A percentile compares a stretch with the other conserved stretches of the same genome.
Evolutionary conservation across 257 asterid species (phyloP).

Genomic region (Scutellaria minor): DNA sequence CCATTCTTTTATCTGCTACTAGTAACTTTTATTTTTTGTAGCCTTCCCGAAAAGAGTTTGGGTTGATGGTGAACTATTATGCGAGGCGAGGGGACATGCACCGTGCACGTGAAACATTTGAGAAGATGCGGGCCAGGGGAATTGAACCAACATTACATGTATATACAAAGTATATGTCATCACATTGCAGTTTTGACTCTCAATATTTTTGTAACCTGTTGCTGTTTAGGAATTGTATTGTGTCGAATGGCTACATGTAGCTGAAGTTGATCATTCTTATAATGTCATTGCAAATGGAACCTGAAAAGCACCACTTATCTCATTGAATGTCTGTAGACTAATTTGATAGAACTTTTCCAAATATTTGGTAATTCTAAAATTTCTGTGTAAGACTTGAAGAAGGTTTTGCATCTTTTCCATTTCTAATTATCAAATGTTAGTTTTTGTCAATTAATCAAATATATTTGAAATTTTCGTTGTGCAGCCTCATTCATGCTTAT

Average conservation of each 20-base stretch:
- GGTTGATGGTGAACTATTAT: slow-evolving; percentile 90
- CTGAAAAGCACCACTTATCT: slow-evolving; percentile 18
- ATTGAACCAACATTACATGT: slow-evolving; percentile 92
- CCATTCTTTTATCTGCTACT: slow-evolving; percentile 18
- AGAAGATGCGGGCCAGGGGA: slow-evolving; percentile 94
- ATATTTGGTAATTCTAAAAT: slow-evolving; percentile 2
- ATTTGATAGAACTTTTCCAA: slow-evolving; percentile 9
- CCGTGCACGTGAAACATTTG: slow-evolving; percentile 95
- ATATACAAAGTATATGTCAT: slow-evolving; percentile 73
- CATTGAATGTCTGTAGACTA: slow-evolving; percentile 16
- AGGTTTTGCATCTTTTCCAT: neutral
- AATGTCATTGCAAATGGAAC: slow-evolving; percentile 7
- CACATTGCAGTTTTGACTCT: slow-evolving; percentile 33
- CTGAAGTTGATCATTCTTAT: slow-evolving; percentile 31
- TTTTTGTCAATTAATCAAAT: slow-evolving; percentile 21
- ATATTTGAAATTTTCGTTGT: slow-evolving; percentile 33
- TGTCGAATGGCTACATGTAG: slow-evolving; percentile 12
- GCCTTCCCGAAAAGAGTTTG: slow-evolving; percentile 98
- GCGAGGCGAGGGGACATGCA: slow-evolving; percentile 98
- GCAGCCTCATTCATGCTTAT: slow-evolving; percentile 97
- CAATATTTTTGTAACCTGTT: slow-evolving; percentile 23
- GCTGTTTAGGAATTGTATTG: slow-evolving; percentile 9
- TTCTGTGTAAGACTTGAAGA: neutral
- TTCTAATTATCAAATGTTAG: neutral
- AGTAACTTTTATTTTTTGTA: slow-evolving; percentile 48